Conservation (phyloP, 352 stramenopile species). For the Globisporangium radiosum region DNA sequence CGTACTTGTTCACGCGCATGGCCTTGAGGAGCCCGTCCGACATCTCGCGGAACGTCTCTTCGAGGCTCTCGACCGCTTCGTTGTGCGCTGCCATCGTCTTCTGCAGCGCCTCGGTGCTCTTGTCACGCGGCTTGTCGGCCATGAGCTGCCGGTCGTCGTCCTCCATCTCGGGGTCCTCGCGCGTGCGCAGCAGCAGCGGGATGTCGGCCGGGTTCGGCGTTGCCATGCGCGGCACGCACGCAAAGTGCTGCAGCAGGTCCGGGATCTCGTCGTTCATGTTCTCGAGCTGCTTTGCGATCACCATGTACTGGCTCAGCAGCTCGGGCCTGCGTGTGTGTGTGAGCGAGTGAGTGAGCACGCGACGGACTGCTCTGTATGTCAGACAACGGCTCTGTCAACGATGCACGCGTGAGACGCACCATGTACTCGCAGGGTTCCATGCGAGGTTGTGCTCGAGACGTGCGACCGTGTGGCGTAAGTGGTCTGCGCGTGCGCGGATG, state of each 20-base stretch:
- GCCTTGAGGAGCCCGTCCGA: constrained; percentile 78
- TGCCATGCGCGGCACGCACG: constrained; percentile 76
- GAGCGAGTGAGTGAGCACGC: background rate
- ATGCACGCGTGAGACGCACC: constrained; percentile 20
- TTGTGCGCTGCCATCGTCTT: constrained; percentile 64
- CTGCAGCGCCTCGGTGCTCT: constrained; percentile 58
- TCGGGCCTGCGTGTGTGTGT: constrained; percentile 41
- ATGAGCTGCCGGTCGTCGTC: constrained; percentile 73
- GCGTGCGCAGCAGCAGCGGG: constrained; percentile 69
- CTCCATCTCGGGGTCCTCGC: constrained; percentile 83
- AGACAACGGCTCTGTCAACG: background rate
- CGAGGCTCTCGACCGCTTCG: constrained; percentile 66
- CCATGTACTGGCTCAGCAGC: constrained; percentile 80
- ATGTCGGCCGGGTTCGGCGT: constrained; percentile 75
- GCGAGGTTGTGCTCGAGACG: constrained; percentile 73
- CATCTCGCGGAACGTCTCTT: constrained; percentile 82
- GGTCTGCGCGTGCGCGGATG: constrained; percentile 73
- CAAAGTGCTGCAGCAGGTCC: constrained; percentile 80
- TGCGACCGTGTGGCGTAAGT: constrained; percentile 69
- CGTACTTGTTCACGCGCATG: constrained; percentile 83
- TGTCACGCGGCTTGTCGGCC: constrained; percentile 55
- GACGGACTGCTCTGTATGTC: background rate
- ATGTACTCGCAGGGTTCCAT: constrained; percentile 76
- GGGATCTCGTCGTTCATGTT: constrained; percentile 88
- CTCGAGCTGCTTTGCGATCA: constrained; percentile 83